These are phyloP conservation scores for Teratosphaeriaceae sp. DNA, from an alignment of 2,329 filamentous ascomycete genomes.

Conservation along the genomic window DNA sequence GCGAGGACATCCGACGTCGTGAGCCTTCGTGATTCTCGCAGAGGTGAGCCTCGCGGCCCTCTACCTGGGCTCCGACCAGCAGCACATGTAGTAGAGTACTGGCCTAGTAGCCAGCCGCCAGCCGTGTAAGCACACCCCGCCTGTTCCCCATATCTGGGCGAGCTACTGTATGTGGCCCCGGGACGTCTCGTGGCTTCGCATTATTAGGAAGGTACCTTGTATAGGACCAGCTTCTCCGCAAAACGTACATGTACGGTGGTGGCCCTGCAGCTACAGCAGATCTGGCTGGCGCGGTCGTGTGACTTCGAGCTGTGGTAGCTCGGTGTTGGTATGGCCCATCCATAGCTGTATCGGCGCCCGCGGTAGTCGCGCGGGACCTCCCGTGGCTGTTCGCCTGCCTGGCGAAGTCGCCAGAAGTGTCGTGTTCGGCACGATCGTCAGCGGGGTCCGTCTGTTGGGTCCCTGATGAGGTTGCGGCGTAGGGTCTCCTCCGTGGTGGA, in stretches of 20 bases:
- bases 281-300: slow-evolving; percentile 1
- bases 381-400: neutral
- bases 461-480: too few relatives aligned
- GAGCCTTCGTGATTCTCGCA: too few relatives aligned
- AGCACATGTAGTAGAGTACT: neutral
- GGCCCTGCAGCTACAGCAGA: slow-evolving; percentile 1
- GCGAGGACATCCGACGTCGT: too few relatives aligned
- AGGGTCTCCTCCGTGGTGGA: too few relatives aligned
- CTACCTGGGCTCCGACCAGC: too few relatives aligned
- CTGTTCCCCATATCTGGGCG: neutral
- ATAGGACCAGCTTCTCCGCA: slow-evolving; percentile 3
- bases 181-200: neutral
- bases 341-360: neutral
- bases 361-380: neutral
- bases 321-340: neutral
- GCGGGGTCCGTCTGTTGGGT: too few relatives aligned
- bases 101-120: neutral
- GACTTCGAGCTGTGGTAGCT: slow-evolving; percentile 3
- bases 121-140: too few relatives aligned
- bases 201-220: neutral
- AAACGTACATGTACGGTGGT: neutral
- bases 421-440: too few relatives aligned
- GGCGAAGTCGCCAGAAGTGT: neutral
- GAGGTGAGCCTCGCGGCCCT: too few relatives aligned
- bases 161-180: neutral